Percentiles rank a stretch among this genome's conserved stretches.
phyloP scores from a whole-genome alignment of 805 yeast species.

The Hanseniaspora lachancei region DNA sequence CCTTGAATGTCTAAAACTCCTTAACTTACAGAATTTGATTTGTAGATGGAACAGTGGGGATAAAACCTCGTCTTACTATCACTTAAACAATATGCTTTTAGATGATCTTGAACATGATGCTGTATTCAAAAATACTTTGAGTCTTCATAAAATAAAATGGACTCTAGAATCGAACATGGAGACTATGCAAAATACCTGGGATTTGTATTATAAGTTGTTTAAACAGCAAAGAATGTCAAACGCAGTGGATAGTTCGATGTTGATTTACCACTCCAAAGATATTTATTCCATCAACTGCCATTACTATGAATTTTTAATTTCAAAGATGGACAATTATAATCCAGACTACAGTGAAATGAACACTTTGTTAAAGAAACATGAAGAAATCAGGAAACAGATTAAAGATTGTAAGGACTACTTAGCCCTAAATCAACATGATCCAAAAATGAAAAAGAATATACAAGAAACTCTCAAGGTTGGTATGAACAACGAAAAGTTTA shows the following conservation, averaged over 20 bases:
- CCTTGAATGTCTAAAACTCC: not conserved
- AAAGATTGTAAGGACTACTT: not conserved
- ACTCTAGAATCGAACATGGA: not conserved
- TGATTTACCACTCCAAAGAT: not conserved
- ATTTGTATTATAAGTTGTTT: not conserved
- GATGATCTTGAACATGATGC: not conserved
- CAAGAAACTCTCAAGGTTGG: not conserved
- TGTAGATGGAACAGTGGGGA: constrained; percentile 1
- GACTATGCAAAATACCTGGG: not conserved
- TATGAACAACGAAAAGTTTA: not conserved
- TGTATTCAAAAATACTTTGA: not conserved
- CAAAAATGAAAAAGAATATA: not conserved
- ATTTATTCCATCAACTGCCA: not conserved
- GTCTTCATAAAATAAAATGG: not conserved
- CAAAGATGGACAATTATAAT: not conserved
- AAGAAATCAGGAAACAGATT: not conserved
- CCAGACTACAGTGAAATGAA: not conserved
- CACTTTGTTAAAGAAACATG: not conserved
- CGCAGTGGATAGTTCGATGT: not conserved
- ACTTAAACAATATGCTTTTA: not conserved
- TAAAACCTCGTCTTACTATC: not conserved
- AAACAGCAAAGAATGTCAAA: not conserved
- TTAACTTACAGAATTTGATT: not conserved
- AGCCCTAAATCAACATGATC: not conserved
- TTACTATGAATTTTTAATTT: not conserved